Evolutionary conservation across 2,329 filamentous ascomycete species (phyloP).

Genomic region (Cercospora berteroae): DNA sequence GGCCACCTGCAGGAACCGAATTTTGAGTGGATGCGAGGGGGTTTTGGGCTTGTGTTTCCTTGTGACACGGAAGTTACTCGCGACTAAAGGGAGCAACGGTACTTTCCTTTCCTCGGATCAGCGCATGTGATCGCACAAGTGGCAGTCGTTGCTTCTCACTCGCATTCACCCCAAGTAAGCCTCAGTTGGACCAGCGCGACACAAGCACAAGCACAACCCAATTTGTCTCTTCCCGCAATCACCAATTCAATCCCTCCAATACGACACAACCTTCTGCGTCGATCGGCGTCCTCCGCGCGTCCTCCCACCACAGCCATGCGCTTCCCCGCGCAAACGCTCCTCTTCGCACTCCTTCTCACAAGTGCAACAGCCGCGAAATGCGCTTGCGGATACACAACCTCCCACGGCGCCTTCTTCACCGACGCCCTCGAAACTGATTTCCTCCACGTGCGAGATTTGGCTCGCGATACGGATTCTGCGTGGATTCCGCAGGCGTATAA

Average conservation of each 20-base stretch:
- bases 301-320: neutral
- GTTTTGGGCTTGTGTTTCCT: neutral
- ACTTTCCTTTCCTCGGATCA: neutral
- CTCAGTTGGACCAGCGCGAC: neutral
- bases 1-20: neutral
- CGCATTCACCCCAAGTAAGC: neutral
- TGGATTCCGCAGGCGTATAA: slow-evolving; percentile 70
- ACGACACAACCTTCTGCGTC: neutral
- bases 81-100: neutral
- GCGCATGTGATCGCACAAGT: neutral
- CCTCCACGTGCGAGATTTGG: slow-evolving; percentile 49
- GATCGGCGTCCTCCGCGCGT: neutral
- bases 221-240: neutral
- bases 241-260: neutral
- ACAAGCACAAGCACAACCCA: neutral
- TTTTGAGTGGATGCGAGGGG: slow-evolving; percentile 4
- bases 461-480: slow-evolving; percentile 39
- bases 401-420: slow-evolving; percentile 58
- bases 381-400: slow-evolving; percentile 69
- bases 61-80: neutral
- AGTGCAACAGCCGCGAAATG: slow-evolving; percentile 48
- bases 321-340: neutral
- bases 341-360: neutral
- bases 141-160: neutral
- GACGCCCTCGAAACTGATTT: slow-evolving; percentile 73